Base-by-base conservation (phyloP, 768 basidiomycete species). In the Kwoniella sp. region DNA sequence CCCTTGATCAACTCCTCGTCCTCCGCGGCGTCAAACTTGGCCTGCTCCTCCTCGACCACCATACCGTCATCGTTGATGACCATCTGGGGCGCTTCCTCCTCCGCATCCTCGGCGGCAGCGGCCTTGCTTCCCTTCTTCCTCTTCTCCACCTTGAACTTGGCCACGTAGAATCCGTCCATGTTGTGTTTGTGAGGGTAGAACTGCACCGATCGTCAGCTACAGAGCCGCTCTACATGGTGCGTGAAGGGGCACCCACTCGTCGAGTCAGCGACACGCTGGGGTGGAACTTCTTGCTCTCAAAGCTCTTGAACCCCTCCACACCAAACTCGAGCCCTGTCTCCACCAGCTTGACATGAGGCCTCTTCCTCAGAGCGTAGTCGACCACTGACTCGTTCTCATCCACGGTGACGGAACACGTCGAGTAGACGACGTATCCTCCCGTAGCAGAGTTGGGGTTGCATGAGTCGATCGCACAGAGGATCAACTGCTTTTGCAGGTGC, bases 111-210 rank as follows among this genome's bases (percentile, higher is more conserved):
- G 5, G 56, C 67, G 0, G 56, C 53, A 10, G 60, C 63, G n/a
- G 55, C 67, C 58, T 63, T 56, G 19, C 31, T 15, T 3, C n/a
- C n/a, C 76, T 87, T 91, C 41, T 77, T 70, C 53, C 85, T 80
- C 75, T 83, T 88, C 71, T 83, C 86, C n/a, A 98, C 85, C 75
- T 88, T 92, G 81, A 99, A 89, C 75, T 98, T 98, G 53, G 93
- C 93, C 49, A 98, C 92, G 74, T 81, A 99, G 80, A 99, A 99
- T 5, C 95, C 95, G 73, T 99, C 95, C 92, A 98, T 95, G 76
- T 99, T 99, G 77, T 96, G 92, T 64, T 95, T 91, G 75, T 96
- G 92, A 14, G 92, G 75, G 52, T 74, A 74, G 56, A 68, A 74
- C 68, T 71, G 53, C 6, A 14, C 26, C 40, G 9, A 22, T 32